Conservation (phyloP, 2,329 filamentous ascomycete species). For the Pezicula carpinea region DNA sequence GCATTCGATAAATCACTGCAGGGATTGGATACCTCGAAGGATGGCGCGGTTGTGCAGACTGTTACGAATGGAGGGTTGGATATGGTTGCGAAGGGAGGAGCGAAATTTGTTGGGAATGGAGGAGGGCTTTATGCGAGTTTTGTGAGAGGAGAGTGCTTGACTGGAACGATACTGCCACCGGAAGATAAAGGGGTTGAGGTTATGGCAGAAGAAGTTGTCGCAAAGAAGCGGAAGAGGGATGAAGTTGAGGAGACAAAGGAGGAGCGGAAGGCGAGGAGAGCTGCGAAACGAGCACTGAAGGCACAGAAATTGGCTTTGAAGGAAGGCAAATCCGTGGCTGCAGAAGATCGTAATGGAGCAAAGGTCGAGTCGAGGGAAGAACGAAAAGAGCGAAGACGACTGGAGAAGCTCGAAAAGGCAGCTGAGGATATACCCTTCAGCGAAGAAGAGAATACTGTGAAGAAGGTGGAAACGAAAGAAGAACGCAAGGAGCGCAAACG, state of each 20-base stretch:
- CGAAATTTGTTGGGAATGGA: constrained; percentile 52
- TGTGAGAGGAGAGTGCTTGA: constrained; percentile 72
- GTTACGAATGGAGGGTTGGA: constrained; percentile 50
- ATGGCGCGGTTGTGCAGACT: constrained; percentile 52
- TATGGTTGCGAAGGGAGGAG: constrained; percentile 47
- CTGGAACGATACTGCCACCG: constrained; percentile 59
- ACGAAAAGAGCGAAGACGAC: constrained; percentile 31
- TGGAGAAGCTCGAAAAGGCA: constrained; percentile 26
- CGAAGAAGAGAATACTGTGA: constrained; percentile 16
- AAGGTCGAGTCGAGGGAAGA: constrained; percentile 30
- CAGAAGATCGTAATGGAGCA: constrained; percentile 1
- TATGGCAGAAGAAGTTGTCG: constrained; percentile 13
- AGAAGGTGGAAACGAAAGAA: constrained; percentile 20
- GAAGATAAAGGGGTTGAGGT: constrained; percentile 5
- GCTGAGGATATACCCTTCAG: neutral
- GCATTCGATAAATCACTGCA: constrained; percentile 90
- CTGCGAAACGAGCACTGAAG: constrained; percentile 28
- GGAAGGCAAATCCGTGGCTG: neutral
- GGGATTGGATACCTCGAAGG: constrained; percentile 62
- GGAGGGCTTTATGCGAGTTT: constrained; percentile 72
- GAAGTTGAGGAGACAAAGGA: constrained; percentile 23
- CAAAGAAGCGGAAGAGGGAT: constrained; percentile 13
- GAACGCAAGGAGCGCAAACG: constrained; percentile 27
- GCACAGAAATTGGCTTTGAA: constrained; percentile 5
- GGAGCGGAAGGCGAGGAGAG: constrained; percentile 34